These are phyloP conservation scores for Hippophae rhamnoides DNA, from an alignment of 306 rosid genomes.

Conservation along the genomic window DNA sequence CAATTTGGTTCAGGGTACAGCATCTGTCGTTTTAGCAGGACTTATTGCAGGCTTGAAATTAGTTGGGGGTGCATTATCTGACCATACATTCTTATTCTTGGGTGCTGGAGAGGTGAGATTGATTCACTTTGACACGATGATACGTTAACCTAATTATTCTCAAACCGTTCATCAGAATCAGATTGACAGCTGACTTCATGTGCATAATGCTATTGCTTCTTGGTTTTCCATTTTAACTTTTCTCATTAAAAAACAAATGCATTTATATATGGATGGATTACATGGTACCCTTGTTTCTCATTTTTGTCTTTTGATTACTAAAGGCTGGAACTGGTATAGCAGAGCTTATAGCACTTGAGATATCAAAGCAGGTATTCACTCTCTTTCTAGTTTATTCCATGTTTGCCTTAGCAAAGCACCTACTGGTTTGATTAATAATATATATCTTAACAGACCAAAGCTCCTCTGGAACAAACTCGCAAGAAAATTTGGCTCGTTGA, in stretches of 20 bases:
- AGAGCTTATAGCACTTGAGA: conserved; percentile 91
- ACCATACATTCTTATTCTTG: conserved; percentile 84
- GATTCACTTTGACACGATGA: not conserved
- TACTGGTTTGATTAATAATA: not conserved
- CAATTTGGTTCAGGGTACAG: conserved; percentile 70
- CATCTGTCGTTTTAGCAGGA: conserved; percentile 94
- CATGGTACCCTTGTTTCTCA: conserved; percentile 22
- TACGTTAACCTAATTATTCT: not conserved
- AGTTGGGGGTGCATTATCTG: conserved; percentile 72
- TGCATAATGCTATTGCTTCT: not conserved
- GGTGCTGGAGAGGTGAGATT: conserved; percentile 94
- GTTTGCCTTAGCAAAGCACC: conserved; percentile 8
- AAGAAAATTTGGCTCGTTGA: conserved; percentile 96
- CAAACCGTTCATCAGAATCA: no score
- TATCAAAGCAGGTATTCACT: conserved; percentile 70
- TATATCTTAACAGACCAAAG: conserved; percentile 44
- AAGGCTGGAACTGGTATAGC: conserved; percentile 99
- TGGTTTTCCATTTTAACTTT: no score
- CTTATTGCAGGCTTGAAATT: conserved; percentile 75
- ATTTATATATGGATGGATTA: not conserved
- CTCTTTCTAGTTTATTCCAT: not conserved
- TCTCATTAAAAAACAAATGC: not conserved
- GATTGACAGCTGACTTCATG: not conserved
- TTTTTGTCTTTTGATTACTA: conserved; percentile 29
- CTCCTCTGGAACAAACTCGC: conserved; percentile 74